These are phyloP conservation scores for Atkinsonella hypoxylon DNA, from an alignment of 2,329 filamentous ascomycete genomes.

Conservation along the genomic window DNA sequence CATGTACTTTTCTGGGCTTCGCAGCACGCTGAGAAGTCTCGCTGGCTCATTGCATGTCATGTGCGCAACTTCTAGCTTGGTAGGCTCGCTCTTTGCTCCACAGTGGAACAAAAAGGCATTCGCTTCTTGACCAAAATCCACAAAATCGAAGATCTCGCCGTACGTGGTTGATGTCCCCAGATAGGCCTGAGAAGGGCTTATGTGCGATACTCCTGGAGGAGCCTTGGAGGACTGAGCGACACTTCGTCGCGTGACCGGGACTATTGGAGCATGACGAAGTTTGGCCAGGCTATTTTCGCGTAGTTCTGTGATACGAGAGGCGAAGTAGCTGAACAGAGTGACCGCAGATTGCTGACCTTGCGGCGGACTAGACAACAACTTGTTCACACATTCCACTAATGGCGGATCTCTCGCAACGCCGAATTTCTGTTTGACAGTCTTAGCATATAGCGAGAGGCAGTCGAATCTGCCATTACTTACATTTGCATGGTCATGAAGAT, in stretches of 20 bases:
- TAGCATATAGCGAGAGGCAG: background rate
- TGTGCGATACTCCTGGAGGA: constrained; percentile 19
- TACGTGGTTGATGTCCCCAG: constrained; percentile 61
- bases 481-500: constrained; percentile 66
- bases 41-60: constrained; percentile 78
- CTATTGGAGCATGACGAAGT: constrained; percentile 54
- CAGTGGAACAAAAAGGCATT: constrained; percentile 82
- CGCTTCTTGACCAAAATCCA: constrained; percentile 79
- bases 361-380: constrained; percentile 62
- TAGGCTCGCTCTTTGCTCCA: constrained; percentile 85
- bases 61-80: constrained; percentile 69
- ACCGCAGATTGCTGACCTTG: constrained; percentile 52
- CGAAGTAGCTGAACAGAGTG: constrained; percentile 72
- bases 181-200: constrained; percentile 66
- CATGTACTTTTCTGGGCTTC: constrained; percentile 76
- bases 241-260: constrained; percentile 46
- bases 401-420: constrained; percentile 75
- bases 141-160: constrained; percentile 90
- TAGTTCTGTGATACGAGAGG: constrained; percentile 63
- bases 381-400: constrained; percentile 63
- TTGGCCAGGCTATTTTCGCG: constrained; percentile 45
- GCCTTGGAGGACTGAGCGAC: constrained; percentile 22
- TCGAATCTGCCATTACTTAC: constrained; percentile 18
- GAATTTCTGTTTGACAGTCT: constrained; percentile 45
- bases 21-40: constrained; percentile 66